A percentile compares a stretch with the other conserved stretches of the same genome.
Evolutionary conservation across 345 rosid genomes (phyloP).

Genomic region (Rhodomyrtus tomentosa): DNA sequence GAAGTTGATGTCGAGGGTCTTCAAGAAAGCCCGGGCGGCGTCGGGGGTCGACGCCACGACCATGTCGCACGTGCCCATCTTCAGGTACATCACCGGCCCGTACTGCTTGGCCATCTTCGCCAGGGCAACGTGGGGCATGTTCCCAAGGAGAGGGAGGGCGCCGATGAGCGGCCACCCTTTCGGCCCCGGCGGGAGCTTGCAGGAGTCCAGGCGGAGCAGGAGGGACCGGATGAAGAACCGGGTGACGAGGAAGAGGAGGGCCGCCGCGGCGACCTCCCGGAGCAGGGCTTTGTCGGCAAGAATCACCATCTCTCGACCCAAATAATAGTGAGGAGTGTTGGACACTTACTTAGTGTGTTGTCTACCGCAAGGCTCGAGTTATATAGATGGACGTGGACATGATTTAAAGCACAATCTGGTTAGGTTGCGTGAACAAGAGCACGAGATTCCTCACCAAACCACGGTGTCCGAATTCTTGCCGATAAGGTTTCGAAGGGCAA

Average conservation of each 20-base stretch:
- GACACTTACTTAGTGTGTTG: neutral
- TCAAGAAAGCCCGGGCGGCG: conserved; percentile 47
- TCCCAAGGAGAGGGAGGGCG: conserved; percentile 36
- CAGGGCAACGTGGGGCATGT: conserved; percentile 42
- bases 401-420: neutral
- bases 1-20: conserved; percentile 45
- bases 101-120: conserved; percentile 40
- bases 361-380: neutral
- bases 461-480: neutral
- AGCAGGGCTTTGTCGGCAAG: conserved; percentile 1
- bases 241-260: conserved; percentile 19
- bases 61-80: conserved; percentile 41
- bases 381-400: neutral
- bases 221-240: conserved; percentile 10
- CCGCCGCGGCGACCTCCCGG: conserved; percentile 8
- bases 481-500: neutral
- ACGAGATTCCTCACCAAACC: neutral
- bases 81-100: conserved; percentile 47
- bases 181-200: conserved; percentile 38
- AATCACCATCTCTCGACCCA: neutral
- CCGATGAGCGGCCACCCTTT: conserved; percentile 52
- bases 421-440: neutral
- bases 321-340: too few relatives aligned
- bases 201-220: neutral
- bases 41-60: conserved; percentile 53